These are phyloP conservation scores for Magnaporthiopsis poae DNA, from an alignment of 2,329 filamentous ascomycete species.

Conservation along the genomic window DNA sequence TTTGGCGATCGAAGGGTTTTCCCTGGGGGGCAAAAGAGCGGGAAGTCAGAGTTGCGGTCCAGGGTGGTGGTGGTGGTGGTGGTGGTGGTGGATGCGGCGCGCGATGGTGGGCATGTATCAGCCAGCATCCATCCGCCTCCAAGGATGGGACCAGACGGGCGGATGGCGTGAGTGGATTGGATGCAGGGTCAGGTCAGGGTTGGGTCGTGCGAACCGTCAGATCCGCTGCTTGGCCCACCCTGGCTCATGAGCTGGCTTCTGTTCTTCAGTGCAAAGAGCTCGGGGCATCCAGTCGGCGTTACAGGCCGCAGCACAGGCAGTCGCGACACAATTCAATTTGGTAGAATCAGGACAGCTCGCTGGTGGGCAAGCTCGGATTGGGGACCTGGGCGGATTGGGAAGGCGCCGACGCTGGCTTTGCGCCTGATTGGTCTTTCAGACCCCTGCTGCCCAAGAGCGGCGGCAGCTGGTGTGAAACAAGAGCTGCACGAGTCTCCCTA, in stretches of 20 bases:
- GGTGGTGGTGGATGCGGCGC: background rate
- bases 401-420: background rate
- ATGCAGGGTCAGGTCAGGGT: background rate
- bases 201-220: background rate
- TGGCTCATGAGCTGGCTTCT: background rate
- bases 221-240: background rate
- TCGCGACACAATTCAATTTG: constrained; percentile 8
- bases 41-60: background rate
- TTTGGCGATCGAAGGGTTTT: background rate
- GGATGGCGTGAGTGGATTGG: background rate
- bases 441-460: constrained; percentile 9
- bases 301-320: background rate
- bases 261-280: background rate
- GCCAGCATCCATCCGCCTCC: background rate
- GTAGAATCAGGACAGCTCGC: constrained; percentile 10
- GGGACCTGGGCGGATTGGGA: background rate
- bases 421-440: constrained; percentile 4
- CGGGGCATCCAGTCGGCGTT: background rate
- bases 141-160: background rate
- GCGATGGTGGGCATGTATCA: background rate
- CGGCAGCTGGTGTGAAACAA: constrained; percentile 15
- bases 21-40: background rate
- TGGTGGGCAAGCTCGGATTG: background rate
- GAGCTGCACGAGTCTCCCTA: constrained; percentile 8
- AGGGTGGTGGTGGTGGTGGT: too few species aligned